Base-by-base conservation (phyloP, 805 yeast species). In the Cyberlindnera saturnus region DNA sequence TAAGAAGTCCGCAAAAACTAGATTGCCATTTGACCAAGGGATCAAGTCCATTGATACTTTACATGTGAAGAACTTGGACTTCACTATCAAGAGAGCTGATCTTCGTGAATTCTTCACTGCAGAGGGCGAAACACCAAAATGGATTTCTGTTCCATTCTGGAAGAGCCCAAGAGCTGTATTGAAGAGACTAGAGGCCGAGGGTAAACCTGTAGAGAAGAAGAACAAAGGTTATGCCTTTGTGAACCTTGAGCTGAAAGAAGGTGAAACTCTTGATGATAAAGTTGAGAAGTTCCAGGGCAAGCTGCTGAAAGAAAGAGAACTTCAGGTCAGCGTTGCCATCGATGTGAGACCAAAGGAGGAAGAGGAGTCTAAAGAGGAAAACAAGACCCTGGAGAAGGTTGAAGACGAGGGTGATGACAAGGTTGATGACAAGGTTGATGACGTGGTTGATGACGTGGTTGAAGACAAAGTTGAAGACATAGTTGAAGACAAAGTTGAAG, bases 271-370 rank as follows among this genome's bases (percentile, higher is more conserved):
- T 51, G 84, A 75, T 39, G 71, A 72, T 36, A 95, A 87, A 56
- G 77, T 86, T 47, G 78, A 71, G 32, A 76, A 78, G 56, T 80
- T 81, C 62, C 74, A 83, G 50, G 95, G 88, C 41, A 72, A 71
- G 56, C 74, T 71, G 41, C 66, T 83, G 52, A 77, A 77, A 47
- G 96, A 84, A 40, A 76, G 86, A 61, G 71, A 70, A 39, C 66
- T 89, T 45, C 66, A 74, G 37, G 87, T 84, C 46, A 82, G 81
- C 51, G 74, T 82, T 53, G 96, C 96, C 17, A 74, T 85, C 49
- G 86, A 82, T 55, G 69, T 81, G 10, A 67, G 72, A 49, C 42
- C 40, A 16, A 18, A 37, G 32, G 34, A 36, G 29, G 40, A 45
- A 41, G 11, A 46, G 49, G 30, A 56, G 57, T 64, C 55, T 38